Evolutionary conservation across 1,139 yeast species (phyloP), one percentile per base, ranked within the genome.

Genomic region (Geotrichum carabidarum): DNA sequence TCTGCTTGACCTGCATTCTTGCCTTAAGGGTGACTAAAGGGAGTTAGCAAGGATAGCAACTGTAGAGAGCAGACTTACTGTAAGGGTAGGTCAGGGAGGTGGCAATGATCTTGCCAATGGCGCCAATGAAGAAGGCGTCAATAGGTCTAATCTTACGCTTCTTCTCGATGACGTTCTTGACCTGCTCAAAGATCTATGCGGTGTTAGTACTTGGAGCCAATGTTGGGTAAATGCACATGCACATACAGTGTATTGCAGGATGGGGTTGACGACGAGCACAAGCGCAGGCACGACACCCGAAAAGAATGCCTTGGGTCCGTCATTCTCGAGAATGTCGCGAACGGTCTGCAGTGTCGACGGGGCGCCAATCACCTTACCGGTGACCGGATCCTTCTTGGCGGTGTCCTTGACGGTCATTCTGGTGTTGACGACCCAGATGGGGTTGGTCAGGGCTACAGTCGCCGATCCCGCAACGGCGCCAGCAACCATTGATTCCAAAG

Each of bases 371-470:
- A 53, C 49, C 59, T 72, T 63, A 9, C 58, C 58, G 61, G 74
- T 59, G 64, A 68, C 55, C 71, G 68, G 61, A 68, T 62, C 67
- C 59, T 73, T 72, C 60, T 74, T 71, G 41, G 75, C 63, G 53
- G 66, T 59, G 66, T 71, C 74, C 48, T 67, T 65, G 38, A 78
- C 85, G 4, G 95, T 86, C 84, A 86, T 83, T 71, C 96, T 77
- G 1, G 96, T 89, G 68, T 89, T 89, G 54, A 93, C 94, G 40
- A 89, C 95, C 98, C 98, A 90, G 63, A 90, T 83, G 37, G 98
- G 98, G 71, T 91, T 91, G n/a, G 96, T 84, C 15, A 86, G 79
- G 22, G 87, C 75, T 57, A 91, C 87, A 1, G 97, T 89, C 44
- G 90, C 80, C 8, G 91, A 80, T 0, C 98, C 97, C 1, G 97